Evolutionary conservation across 495 filamentous ascomycete species (phyloP).

Genomic region (Cercophora sp.): DNA sequence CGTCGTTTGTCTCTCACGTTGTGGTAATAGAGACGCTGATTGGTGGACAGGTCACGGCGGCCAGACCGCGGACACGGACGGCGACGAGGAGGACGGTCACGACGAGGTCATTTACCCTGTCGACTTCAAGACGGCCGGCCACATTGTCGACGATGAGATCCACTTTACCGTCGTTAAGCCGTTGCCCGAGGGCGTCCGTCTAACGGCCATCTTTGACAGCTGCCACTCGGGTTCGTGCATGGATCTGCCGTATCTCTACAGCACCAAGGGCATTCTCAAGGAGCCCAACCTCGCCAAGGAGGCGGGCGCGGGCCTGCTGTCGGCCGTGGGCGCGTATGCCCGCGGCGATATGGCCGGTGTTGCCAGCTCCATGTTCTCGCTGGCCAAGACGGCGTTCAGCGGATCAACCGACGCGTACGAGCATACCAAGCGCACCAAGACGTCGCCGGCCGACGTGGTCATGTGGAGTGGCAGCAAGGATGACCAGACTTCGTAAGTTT

Average conservation of each 20-base stretch:
- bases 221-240: conserved; percentile 97
- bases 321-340: conserved; percentile 78
- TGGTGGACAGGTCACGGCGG: conserved; percentile 41
- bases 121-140: conserved; percentile 80
- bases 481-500: conserved; percentile 79
- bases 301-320: conserved; percentile 82
- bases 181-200: conserved; percentile 77
- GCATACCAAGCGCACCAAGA: conserved; percentile 82
- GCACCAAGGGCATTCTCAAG: conserved; percentile 90
- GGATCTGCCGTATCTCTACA: conserved; percentile 95
- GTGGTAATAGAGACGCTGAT: neutral
- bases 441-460: conserved; percentile 91
- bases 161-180: conserved; percentile 82
- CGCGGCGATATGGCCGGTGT: conserved; percentile 78
- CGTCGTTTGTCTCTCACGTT: conserved; percentile 17
- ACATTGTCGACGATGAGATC: conserved; percentile 97
- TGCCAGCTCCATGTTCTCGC: conserved; percentile 64
- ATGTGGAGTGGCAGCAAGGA: conserved; percentile 99
- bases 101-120: conserved; percentile 98
- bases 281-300: conserved; percentile 97
- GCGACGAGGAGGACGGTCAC: conserved; percentile 89
- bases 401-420: conserved; percentile 76
- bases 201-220: conserved; percentile 96
- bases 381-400: conserved; percentile 83
- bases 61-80: conserved; percentile 42